Percentiles rank a stretch among this genome's conserved stretches.
Evolutionary conservation across 108 stramenopile genomes (phyloP).

Genomic region (Nannochloropsis salina): DNA sequence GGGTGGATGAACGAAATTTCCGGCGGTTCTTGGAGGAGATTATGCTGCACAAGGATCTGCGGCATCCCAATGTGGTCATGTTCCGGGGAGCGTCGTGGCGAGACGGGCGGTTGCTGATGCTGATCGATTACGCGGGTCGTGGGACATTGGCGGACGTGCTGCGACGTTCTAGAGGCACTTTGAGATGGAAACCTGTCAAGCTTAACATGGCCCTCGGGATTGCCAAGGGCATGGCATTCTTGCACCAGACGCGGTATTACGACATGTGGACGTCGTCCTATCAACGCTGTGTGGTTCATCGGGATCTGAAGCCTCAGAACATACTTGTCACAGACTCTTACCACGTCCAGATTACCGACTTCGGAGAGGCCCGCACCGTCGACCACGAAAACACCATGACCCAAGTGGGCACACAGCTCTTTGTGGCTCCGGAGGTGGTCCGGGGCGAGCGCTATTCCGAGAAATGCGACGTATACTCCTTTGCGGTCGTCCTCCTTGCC

Average conservation of each 20-base stretch:
- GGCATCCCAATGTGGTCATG: slow-evolving; percentile 43
- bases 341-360: slow-evolving; percentile 46
- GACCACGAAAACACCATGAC: slow-evolving; percentile 26
- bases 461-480: slow-evolving; percentile 41
- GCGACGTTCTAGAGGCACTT: neutral
- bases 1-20: neutral
- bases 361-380: slow-evolving; percentile 34
- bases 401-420: slow-evolving; percentile 43
- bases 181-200: slow-evolving; percentile 35
- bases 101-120: slow-evolving; percentile 33
- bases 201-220: slow-evolving; percentile 26
- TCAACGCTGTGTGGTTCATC: slow-evolving; percentile 39
- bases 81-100: slow-evolving; percentile 36
- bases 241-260: slow-evolving; percentile 38
- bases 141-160: slow-evolving; percentile 37
- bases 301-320: slow-evolving; percentile 50
- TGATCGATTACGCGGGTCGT: slow-evolving; percentile 31
- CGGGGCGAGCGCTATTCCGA: slow-evolving; percentile 39
- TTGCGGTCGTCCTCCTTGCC: slow-evolving; percentile 38
- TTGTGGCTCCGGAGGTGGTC: slow-evolving; percentile 41
- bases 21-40: neutral
- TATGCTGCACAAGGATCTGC: slow-evolving; percentile 22
- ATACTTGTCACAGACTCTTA: slow-evolving; percentile 36
- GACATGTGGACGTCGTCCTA: slow-evolving; percentile 34
- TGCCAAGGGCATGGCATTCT: slow-evolving; percentile 43